Evolutionary conservation across 805 yeast genomes (phyloP).

Genomic region (Nakazawaea pomicola): DNA sequence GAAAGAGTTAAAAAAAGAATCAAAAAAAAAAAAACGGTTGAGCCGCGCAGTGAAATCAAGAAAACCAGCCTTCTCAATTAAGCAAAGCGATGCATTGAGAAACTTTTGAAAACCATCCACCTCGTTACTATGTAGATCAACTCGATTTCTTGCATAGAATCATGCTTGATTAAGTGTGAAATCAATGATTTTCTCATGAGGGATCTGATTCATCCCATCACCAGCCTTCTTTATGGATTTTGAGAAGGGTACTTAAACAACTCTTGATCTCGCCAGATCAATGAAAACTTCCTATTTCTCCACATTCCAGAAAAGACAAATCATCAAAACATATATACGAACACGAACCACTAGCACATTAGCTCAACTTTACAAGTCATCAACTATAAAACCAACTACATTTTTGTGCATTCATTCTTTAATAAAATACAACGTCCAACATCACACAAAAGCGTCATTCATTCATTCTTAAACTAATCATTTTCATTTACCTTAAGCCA

Average conservation of each 20-base stretch:
- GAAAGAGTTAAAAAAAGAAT: too few species aligned
- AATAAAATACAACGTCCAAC: background rate
- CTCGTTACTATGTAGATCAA: too few species aligned
- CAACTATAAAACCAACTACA: background rate
- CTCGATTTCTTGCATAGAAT: too few species aligned
- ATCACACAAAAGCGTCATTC: constrained; percentile 3
- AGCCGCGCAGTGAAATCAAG: too few species aligned
- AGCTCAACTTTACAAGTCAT: background rate
- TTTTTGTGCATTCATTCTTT: background rate
- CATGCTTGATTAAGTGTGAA: too few species aligned
- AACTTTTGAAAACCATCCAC: too few species aligned
- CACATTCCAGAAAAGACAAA: background rate
- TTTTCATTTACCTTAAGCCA: background rate
- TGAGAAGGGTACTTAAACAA: background rate
- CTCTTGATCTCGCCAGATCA: constrained; percentile 6
- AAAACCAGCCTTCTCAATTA: too few species aligned
- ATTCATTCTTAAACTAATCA: constrained; percentile 2
- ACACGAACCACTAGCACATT: background rate
- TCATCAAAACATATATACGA: background rate
- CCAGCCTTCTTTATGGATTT: constrained; percentile 8
- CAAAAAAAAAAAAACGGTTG: too few species aligned
- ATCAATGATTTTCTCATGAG: too few species aligned
- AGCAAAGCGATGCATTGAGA: too few species aligned
- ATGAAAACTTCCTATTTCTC: background rate
- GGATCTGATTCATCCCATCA: too few species aligned